Conservation (phyloP, 768 basidiomycete species). For the Hypholoma sublateritium region DNA sequence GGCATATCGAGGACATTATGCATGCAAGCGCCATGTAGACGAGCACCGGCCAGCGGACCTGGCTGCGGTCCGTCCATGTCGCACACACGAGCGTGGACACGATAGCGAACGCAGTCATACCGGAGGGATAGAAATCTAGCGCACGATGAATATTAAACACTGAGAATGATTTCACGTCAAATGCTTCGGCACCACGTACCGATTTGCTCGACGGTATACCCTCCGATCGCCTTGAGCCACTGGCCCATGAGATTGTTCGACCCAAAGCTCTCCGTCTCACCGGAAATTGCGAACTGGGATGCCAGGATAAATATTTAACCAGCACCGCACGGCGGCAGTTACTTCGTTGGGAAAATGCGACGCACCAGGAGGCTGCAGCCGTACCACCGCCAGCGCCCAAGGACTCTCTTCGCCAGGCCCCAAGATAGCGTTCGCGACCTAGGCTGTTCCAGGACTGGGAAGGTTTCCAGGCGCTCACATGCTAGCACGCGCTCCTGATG, state of each 20-base stretch:
- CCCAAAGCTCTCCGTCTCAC: slow-evolving; percentile 67
- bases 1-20: slow-evolving; percentile 52
- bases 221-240: slow-evolving; percentile 62
- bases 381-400: slow-evolving; percentile 68
- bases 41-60: slow-evolving; percentile 61
- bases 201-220: slow-evolving; percentile 62
- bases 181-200: slow-evolving; percentile 29
- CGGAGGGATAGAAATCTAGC: slow-evolving; percentile 52
- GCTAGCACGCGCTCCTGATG: slow-evolving; percentile 56
- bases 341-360: not conserved
- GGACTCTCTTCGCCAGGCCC: slow-evolving; percentile 44
- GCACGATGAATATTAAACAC: not conserved
- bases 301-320: not conserved
- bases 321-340: not conserved
- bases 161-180: not conserved
- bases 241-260: slow-evolving; percentile 76
- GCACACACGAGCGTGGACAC: slow-evolving; percentile 62
- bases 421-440: slow-evolving; percentile 44
- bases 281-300: slow-evolving; percentile 59
- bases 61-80: slow-evolving; percentile 60
- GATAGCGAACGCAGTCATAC: slow-evolving; percentile 65
- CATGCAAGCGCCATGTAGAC: slow-evolving; percentile 60
- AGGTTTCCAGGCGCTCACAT: slow-evolving; percentile 42
- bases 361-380: slow-evolving; percentile 62
- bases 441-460: slow-evolving; percentile 32